Evolutionary conservation across 352 stramenopile genomes (phyloP), one percentile per base, ranked within the genome.

Genomic region (Pythium scleroteichum): DNA sequence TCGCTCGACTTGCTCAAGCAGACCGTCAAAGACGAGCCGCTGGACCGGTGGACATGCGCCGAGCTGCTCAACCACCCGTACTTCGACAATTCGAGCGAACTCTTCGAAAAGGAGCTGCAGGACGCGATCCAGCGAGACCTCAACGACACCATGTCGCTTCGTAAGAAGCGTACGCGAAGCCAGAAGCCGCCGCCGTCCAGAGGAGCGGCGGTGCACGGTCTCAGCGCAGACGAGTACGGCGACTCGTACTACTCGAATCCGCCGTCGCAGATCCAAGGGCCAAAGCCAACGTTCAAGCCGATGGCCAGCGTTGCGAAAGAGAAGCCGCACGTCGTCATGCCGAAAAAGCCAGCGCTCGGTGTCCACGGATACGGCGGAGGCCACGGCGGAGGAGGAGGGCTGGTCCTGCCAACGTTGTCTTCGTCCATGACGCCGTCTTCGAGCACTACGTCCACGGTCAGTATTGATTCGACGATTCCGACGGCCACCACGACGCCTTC

Each of bases 41-140:
- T 94, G 0, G 82, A 94, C 39, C 78, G 84, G 7, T 94, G 84
- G 84, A 94, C 84, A 13, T 94, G 84, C 49, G 70, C 71, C 0
- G 82, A 94, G 62, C 51, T 94, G 27, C 73, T 94, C 16, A 75
- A 85, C 35, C 84, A 94, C 42, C 77, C 84, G 23, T 89, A 86
- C 44, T 90, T 94, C 39, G 80, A 80, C 10, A 77, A 81, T 46
- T 68, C 63, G 0, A 72, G 73, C 19, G 77, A 82, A 5, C 38
- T 59, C 9, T 94, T 86, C 55, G 84, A 94, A 41, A 62, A 68
- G 1, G 81, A 94, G 47, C 67, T 94, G 22, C 74, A 89, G 51
- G 73, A 87, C 8, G 78, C 78, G n/a, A 94, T 90, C 39, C 72
- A 77, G 17, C 71, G 75, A 0, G 82, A 92, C 50, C 56, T 88